These are phyloP conservation scores for Hyaloscypha variabilis DNA, from an alignment of 495 filamentous ascomycete genomes.

Conservation along the genomic window DNA sequence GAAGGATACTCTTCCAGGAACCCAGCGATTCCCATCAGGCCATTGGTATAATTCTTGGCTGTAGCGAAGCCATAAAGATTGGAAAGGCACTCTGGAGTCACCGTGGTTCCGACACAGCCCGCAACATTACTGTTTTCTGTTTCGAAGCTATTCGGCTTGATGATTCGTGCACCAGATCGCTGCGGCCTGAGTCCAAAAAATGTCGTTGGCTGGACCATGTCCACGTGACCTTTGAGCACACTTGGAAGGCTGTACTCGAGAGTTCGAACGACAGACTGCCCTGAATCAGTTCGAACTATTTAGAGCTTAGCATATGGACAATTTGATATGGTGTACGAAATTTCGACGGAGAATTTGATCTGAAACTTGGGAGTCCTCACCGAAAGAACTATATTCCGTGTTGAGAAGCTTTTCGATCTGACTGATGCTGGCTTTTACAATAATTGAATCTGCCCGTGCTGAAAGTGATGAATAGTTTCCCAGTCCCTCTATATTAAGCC, in stretches of 20 bases:
- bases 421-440: conserved; percentile 26
- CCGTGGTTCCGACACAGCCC: too few species aligned
- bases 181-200: conserved; percentile 49
- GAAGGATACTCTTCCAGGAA: conserved; percentile 30
- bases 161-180: conserved; percentile 20
- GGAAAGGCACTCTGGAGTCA: too few species aligned
- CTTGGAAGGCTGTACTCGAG: conserved; percentile 55
- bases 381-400: conserved; percentile 23
- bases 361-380: too few species aligned
- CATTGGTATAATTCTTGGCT: conserved; percentile 18
- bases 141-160: conserved; percentile 4
- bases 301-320: neutral
- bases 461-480: conserved; percentile 19
- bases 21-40: conserved; percentile 27
- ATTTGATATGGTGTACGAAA: too few species aligned
- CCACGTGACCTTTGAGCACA: conserved; percentile 58
- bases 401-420: conserved; percentile 31
- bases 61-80: conserved; percentile 29
- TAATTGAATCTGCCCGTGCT: conserved; percentile 23
- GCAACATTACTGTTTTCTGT: conserved; percentile 15
- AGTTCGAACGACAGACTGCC: conserved; percentile 28
- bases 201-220: conserved; percentile 69
- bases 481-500: conserved; percentile 25
- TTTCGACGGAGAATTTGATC: too few species aligned
- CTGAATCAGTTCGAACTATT: conserved; percentile 19